phyloP scores from a whole-genome alignment of 305 asterid genomes.

The Solanum hybrid region DNA sequence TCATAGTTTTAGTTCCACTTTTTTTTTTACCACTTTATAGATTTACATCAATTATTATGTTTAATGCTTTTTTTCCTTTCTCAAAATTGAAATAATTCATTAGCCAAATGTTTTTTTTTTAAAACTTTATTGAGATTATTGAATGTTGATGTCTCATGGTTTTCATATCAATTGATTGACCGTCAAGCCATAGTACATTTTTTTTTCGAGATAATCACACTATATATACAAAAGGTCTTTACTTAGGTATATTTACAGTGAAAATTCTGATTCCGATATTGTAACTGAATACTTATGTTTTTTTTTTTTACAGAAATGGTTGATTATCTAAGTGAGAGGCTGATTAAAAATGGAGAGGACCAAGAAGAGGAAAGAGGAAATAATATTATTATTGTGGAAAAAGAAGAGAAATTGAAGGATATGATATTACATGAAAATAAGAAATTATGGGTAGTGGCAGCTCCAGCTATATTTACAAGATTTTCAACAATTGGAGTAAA shows the following conservation, averaged over 20 bases:
- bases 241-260: neutral
- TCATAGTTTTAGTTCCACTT: too few species aligned
- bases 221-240: neutral
- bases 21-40: too few species aligned
- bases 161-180: too few species aligned
- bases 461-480: constrained; percentile 48
- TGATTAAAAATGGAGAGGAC: constrained; percentile 8
- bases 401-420: constrained; percentile 2
- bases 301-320: constrained; percentile 16
- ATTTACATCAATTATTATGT: neutral
- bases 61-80: too few species aligned
- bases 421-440: constrained; percentile 37
- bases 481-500: constrained; percentile 40
- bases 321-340: constrained; percentile 16
- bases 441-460: constrained; percentile 67
- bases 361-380: neutral
- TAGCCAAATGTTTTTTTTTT: too few species aligned
- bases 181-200: too few species aligned
- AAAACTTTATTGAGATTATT: too few species aligned
- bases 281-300: neutral
- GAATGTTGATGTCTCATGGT: too few species aligned
- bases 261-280: neutral
- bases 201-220: neutral
- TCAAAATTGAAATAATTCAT: too few species aligned
- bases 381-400: too few species aligned